Conservation (phyloP, 208 protist genomes). For the Crithidia expoeki region DNA sequence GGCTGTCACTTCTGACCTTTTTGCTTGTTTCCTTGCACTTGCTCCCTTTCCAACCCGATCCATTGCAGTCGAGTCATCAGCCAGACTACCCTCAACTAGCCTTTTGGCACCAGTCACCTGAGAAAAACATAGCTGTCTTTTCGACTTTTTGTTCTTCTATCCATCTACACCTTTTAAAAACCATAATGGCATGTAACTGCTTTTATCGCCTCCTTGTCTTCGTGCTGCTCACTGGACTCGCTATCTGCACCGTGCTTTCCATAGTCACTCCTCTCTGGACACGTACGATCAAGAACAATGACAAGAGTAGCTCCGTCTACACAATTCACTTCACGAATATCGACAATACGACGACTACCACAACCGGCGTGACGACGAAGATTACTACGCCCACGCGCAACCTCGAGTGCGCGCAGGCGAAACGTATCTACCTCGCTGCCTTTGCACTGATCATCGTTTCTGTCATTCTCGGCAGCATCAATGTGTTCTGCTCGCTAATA, state of each 20-base stretch:
- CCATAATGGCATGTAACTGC: constrained; percentile 7
- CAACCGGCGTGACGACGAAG: background rate
- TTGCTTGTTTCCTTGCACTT: too few species aligned
- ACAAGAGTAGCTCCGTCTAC: background rate
- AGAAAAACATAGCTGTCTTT: too few species aligned
- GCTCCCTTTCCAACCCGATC: too few species aligned
- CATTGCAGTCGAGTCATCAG: too few species aligned
- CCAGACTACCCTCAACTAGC: too few species aligned
- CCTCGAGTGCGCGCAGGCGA: background rate
- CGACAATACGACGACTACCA: constrained; percentile 1
- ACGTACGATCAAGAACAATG: background rate
- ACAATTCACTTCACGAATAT: constrained; percentile 1
- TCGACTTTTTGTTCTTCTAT: too few species aligned
- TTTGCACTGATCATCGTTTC: background rate
- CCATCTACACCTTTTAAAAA: too few species aligned
- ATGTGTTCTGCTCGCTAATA: background rate
- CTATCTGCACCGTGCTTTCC: constrained; percentile 7
- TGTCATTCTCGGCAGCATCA: background rate
- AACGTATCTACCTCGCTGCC: background rate
- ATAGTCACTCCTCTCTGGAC: background rate
- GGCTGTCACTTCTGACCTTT: too few species aligned
- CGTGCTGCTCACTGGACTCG: background rate
- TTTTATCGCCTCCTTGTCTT: constrained; percentile 6
- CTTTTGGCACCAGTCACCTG: too few species aligned
- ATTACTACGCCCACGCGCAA: background rate